Evolutionary conservation across 495 filamentous ascomycete genomes (phyloP), one percentile per base, ranked within the genome.

Genomic region (Talaromyces stipitatus): DNA sequence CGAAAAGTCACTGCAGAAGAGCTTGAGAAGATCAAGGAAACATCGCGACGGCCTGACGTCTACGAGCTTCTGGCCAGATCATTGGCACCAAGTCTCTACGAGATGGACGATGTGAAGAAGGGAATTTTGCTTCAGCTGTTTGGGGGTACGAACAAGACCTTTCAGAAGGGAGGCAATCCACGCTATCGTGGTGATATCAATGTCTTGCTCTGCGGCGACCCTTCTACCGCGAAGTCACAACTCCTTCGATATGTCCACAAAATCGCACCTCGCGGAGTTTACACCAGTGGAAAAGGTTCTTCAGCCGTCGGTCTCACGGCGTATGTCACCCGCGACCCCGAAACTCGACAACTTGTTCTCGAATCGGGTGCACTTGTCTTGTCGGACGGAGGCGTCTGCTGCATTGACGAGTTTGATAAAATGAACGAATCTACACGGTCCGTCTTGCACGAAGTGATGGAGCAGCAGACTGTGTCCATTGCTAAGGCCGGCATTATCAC

Each of bases 401-500:
- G 94, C 68, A 98, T 98, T 69, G 94, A 98, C 63, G 94, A 98
- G 69, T 98, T 98, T 62, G 94, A 98, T 77, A 98, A 98, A 72
- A 98, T 98, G 94, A 91, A 87, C 54, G 94, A 98, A 55, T 83
- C 91, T 23, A 97, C 95, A 0, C 86, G 94, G 30, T 96, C 92
- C 3, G 94, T 97, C 9, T 80, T 98, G 30, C 94, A 98, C 78
- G 94, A 98, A 84, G 94, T 98, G 16, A 98, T 98, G 94, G 94
- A 98, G 67, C 94, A 98, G 71, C 94, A 98, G 75, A 98, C 94
- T 1, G 92, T 98, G 11, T 97, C 95, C 1, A 95, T 98, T 58
- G 94, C 94, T 58, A 98, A 98, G 77, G 94, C 94, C 1, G 94
- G 94, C 64, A 98, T 98, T 73, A 98, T 98, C 72, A 98, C 94